Evolutionary conservation across 352 stramenopile genomes (phyloP).

Genomic region (Aphanomyces invadans): DNA sequence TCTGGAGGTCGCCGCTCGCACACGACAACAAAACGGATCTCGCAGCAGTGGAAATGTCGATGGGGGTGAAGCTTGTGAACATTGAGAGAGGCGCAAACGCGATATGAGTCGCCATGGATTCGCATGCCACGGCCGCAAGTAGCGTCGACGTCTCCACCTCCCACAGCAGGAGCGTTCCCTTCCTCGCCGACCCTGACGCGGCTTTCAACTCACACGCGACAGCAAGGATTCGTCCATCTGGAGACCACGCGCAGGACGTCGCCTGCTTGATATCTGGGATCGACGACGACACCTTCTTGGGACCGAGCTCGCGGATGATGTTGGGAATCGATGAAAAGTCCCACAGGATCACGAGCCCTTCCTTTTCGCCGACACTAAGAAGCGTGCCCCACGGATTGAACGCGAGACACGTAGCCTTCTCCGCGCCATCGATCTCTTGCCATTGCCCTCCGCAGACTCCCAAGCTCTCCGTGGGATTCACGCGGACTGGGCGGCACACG

Average conservation of each 20-base stretch:
- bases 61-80: no score
- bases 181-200: neutral
- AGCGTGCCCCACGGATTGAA: slow-evolving; percentile 56
- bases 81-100: slow-evolving; percentile 5
- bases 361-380: slow-evolving; percentile 66
- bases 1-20: slow-evolving; percentile 1
- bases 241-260: slow-evolving; percentile 17
- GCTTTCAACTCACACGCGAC: slow-evolving; percentile 22
- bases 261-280: slow-evolving; percentile 22
- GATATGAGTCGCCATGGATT: slow-evolving; percentile 21
- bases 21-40: neutral
- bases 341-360: slow-evolving; percentile 74
- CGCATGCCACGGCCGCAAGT: slow-evolving; percentile 9
- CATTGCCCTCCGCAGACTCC: slow-evolving; percentile 30
- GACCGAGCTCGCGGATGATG: slow-evolving; percentile 70
- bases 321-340: slow-evolving; percentile 73
- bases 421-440: slow-evolving; percentile 61
- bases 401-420: slow-evolving; percentile 63
- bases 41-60: no score
- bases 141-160: slow-evolving; percentile 6
- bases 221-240: slow-evolving; percentile 13
- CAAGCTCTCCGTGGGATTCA: slow-evolving; percentile 8
- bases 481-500: slow-evolving; percentile 12
- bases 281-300: slow-evolving; percentile 31
- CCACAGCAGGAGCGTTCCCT: slow-evolving; percentile 13